Evolutionary conservation across 495 filamentous ascomycete genomes (phyloP).

Genomic region (Hypoxylon trugodes): DNA sequence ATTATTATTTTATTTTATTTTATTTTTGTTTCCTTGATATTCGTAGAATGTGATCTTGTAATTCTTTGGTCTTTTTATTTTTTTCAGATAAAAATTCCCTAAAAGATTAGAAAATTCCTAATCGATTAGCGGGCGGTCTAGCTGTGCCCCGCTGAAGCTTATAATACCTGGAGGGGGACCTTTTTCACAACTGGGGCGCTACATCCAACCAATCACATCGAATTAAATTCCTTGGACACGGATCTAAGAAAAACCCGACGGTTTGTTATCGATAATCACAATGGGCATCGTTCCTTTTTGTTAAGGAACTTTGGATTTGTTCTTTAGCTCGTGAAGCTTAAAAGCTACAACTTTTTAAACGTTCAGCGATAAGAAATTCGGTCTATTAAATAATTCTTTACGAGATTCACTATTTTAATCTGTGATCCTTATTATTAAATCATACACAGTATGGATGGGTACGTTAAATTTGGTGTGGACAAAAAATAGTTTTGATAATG

Average conservation of each 20-base stretch:
- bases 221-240: not conserved
- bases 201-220: not conserved
- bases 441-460: slow-evolving; percentile 37
- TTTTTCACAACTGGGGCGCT: not conserved
- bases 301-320: not conserved
- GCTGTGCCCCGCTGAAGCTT: slow-evolving; percentile 22
- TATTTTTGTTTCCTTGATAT: not conserved
- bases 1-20: not conserved
- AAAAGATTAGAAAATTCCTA: slow-evolving; percentile 24
- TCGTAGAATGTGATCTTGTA: too few relatives aligned
- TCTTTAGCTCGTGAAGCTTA: not conserved
- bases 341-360: too few relatives aligned
- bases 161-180: not conserved
- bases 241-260: slow-evolving; percentile 3
- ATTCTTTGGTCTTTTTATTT: not conserved
- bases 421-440: not conserved
- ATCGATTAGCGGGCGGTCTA: slow-evolving; percentile 35
- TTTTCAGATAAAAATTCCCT: not conserved
- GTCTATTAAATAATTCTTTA: not conserved
- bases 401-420: not conserved
- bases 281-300: not conserved
- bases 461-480: too few relatives aligned
- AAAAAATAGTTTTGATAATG: too few relatives aligned
- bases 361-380: not conserved
- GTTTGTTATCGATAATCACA: not conserved